phyloP scores from a whole-genome alignment of 2,329 filamentous ascomycete genomes.

The Penicillium sclerotiorum region DNA sequence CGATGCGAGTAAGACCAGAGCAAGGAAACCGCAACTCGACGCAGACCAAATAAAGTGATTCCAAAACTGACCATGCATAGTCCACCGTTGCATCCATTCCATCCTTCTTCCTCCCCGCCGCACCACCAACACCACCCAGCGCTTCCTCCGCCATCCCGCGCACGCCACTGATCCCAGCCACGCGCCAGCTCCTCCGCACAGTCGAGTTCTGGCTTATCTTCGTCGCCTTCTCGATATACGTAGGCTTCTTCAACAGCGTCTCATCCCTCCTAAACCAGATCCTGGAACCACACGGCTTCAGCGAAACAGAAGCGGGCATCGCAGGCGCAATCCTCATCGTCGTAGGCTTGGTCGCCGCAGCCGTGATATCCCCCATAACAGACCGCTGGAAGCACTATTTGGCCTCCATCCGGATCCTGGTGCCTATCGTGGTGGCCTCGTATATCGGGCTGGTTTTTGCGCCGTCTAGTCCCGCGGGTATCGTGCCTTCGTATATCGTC shows the following conservation, averaged over 20 bases:
- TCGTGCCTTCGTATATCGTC: constrained; percentile 68
- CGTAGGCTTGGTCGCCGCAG: constrained; percentile 77
- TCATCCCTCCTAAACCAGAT: constrained; percentile 90
- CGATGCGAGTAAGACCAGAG: background rate
- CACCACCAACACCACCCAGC: constrained; percentile 75
- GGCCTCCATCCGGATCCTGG: constrained; percentile 68
- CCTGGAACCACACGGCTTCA: constrained; percentile 81
- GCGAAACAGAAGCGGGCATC: constrained; percentile 82
- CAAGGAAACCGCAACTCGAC: background rate
- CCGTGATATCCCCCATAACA: constrained; percentile 76
- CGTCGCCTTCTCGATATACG: constrained; percentile 79
- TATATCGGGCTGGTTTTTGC: constrained; percentile 85
- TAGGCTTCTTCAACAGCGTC: constrained; percentile 91
- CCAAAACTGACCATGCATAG: constrained; percentile 38
- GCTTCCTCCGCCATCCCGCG: constrained; percentile 63
- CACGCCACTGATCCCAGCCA: constrained; percentile 56
- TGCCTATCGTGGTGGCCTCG: constrained; percentile 71
- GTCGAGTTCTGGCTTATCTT: constrained; percentile 79
- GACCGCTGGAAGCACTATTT: constrained; percentile 84
- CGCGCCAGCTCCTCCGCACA: constrained; percentile 60
- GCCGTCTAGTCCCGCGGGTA: constrained; percentile 57
- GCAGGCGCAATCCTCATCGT: constrained; percentile 87
- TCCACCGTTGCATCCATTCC: constrained; percentile 69
- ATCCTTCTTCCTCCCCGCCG: constrained; percentile 76
- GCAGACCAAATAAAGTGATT: too few relatives aligned